Percentiles rank a stretch among this genome's conserved stretches.
phyloP scores from a whole-genome alignment of 140 eudicot genomes.

The Senecio squalidus region DNA sequence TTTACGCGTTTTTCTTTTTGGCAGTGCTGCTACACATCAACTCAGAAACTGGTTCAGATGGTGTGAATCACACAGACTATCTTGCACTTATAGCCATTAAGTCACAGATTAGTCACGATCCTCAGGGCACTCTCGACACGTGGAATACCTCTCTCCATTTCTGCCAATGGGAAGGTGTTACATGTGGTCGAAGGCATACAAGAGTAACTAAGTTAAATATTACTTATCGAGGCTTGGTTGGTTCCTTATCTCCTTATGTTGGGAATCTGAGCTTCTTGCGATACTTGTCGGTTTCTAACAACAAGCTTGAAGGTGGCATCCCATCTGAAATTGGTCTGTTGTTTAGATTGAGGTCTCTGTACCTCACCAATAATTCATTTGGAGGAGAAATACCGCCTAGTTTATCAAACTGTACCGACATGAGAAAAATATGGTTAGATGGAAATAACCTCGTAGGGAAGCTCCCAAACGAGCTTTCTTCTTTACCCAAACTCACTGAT shows the following conservation, averaged over 20 bases:
- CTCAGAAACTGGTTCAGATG: neutral
- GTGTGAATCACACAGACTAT: slow-evolving; percentile 13
- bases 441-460: slow-evolving; percentile 23
- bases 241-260: slow-evolving; percentile 23
- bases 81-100: slow-evolving; percentile 27
- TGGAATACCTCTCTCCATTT: slow-evolving; percentile 35
- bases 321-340: slow-evolving; percentile 29
- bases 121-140: slow-evolving; percentile 9
- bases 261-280: slow-evolving; percentile 30
- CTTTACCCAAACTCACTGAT: slow-evolving; percentile 8
- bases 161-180: slow-evolving; percentile 38
- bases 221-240: slow-evolving; percentile 7
- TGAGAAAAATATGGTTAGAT: neutral
- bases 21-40: neutral
- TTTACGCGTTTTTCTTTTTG: neutral
- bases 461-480: slow-evolving; percentile 18
- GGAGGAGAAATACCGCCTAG: slow-evolving; percentile 28
- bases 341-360: slow-evolving; percentile 2
- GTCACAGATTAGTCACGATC: slow-evolving; percentile 16
- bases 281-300: slow-evolving; percentile 1
- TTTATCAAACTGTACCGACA: slow-evolving; percentile 28
- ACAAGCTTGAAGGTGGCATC: slow-evolving; percentile 22
- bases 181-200: slow-evolving; percentile 25
- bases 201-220: slow-evolving; percentile 29
- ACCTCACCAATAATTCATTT: slow-evolving; percentile 15